These are phyloP conservation scores for Pseudocercospora crystallina DNA, from an alignment of 2,329 filamentous ascomycete genomes.

Conservation along the genomic window DNA sequence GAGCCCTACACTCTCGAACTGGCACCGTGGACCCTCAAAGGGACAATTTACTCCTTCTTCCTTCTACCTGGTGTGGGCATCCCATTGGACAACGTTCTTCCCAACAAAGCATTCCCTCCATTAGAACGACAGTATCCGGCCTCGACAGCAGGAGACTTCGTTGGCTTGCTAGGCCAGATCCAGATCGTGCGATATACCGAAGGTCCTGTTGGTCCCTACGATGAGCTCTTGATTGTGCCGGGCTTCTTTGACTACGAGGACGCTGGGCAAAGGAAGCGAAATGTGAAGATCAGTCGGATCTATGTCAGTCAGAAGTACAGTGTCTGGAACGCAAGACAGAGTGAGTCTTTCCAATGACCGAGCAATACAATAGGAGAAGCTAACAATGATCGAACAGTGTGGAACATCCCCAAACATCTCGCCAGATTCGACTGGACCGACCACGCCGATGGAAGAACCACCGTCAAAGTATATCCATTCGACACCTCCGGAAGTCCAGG, in stretches of 20 bases:
- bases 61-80: slow-evolving; percentile 12
- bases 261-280: slow-evolving; percentile 3
- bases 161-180: slow-evolving; percentile 21
- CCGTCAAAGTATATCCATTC: slow-evolving; percentile 22
- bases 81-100: slow-evolving; percentile 6
- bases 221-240: slow-evolving; percentile 24
- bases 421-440: slow-evolving; percentile 25
- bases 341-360: neutral
- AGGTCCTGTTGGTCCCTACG: slow-evolving; percentile 23
- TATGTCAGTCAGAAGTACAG: slow-evolving; percentile 25
- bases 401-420: slow-evolving; percentile 27
- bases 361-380: neutral
- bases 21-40: slow-evolving; percentile 21
- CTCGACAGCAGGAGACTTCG: slow-evolving; percentile 13
- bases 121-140: slow-evolving; percentile 14
- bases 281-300: slow-evolving; percentile 15
- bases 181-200: slow-evolving; percentile 24
- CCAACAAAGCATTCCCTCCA: slow-evolving; percentile 16
- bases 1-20: slow-evolving; percentile 11
- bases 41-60: slow-evolving; percentile 16
- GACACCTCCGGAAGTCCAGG: slow-evolving; percentile 11
- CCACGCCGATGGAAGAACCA: slow-evolving; percentile 10
- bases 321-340: slow-evolving; percentile 16
- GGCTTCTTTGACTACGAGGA: slow-evolving; percentile 17
- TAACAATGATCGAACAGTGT: slow-evolving; percentile 5